A percentile compares a stretch with the other conserved stretches of the same genome.
These are phyloP conservation scores for Rhytidhysteron rufulum DNA, from an alignment of 2,329 filamentous ascomycete genomes.

Conservation along the genomic window DNA sequence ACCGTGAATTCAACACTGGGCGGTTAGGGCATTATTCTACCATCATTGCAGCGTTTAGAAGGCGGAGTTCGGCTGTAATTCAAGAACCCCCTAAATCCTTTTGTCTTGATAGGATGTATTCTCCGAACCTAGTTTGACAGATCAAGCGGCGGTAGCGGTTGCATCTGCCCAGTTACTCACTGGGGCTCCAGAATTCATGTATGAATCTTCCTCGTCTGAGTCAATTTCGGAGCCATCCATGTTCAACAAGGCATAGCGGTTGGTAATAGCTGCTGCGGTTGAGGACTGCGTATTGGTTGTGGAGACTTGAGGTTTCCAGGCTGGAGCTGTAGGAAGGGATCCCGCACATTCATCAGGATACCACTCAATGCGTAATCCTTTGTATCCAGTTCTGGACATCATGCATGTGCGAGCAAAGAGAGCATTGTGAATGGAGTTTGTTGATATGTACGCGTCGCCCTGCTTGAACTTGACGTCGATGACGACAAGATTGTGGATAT, in stretches of 20 bases:
- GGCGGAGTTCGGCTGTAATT: no score
- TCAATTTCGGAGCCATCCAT: background rate
- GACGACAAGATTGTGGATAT: slow-evolving; percentile 75
- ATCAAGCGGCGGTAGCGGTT: slow-evolving; percentile 1
- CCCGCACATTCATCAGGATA: slow-evolving; percentile 68
- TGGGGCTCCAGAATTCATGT: background rate
- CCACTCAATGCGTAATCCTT: slow-evolving; percentile 66
- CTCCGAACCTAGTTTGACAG: no score
- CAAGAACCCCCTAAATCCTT: no score
- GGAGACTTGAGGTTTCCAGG: background rate
- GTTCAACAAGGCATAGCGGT: slow-evolving; percentile 2
- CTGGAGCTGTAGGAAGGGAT: slow-evolving; percentile 42
- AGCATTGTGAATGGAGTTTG: slow-evolving; percentile 73
- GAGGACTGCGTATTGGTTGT: background rate
- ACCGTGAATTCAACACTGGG: no score
- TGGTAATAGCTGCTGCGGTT: slow-evolving; percentile 1
- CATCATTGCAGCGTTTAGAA: no score
- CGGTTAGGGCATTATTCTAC: no score
- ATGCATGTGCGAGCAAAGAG: slow-evolving; percentile 75
- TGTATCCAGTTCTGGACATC: slow-evolving; percentile 66
- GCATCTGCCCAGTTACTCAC: slow-evolving; percentile 2
- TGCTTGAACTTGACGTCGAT: slow-evolving; percentile 59
- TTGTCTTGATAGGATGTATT: no score
- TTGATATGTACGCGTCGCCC: slow-evolving; percentile 64
- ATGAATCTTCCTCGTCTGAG: slow-evolving; percentile 2